These are phyloP conservation scores for Microbotryum violaceum DNA, from an alignment of 1,284 basidiomycete species.

Conservation along the genomic window DNA sequence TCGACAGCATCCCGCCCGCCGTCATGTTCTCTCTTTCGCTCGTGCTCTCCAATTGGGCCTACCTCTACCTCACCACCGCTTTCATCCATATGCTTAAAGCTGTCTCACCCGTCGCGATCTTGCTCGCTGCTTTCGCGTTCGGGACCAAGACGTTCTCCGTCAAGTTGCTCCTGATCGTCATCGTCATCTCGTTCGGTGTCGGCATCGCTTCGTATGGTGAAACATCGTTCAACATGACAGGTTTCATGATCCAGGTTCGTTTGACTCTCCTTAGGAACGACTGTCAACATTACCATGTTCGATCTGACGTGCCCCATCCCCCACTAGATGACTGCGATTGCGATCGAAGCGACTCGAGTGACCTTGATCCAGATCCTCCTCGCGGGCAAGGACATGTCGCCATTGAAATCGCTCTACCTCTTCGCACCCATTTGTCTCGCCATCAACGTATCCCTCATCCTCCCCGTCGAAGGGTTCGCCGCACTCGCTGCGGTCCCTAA, in stretches of 20 bases:
- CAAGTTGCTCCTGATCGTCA: conserved; percentile 22
- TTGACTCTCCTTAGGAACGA: too few relatives aligned
- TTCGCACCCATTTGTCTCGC: conserved; percentile 26
- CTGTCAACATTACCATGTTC: too few relatives aligned
- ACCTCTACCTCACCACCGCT: conserved; percentile 5
- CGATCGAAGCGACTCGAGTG: conserved; percentile 31
- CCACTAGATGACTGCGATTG: conserved; percentile 27
- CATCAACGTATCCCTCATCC: conserved; percentile 23
- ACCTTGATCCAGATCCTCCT: conserved; percentile 34
- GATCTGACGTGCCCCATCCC: too few relatives aligned
- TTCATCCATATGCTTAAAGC: conserved; percentile 27
- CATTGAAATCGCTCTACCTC: conserved; percentile 28
- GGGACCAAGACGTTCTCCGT: conserved; percentile 19
- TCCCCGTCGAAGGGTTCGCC: conserved; percentile 29
- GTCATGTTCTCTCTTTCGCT: conserved; percentile 29
- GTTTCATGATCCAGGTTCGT: conserved; percentile 24
- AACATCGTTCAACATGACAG: conserved; percentile 17
- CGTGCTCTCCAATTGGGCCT: conserved; percentile 27
- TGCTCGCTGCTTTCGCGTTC: conserved; percentile 30
- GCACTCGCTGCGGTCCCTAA: conserved; percentile 19
- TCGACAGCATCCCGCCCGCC: conserved; percentile 27
- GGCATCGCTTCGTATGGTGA: conserved; percentile 26
- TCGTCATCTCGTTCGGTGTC: conserved; percentile 28
- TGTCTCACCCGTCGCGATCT: conserved; percentile 30
- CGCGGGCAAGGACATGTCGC: conserved; percentile 25